phyloP scores from a whole-genome alignment of 2,329 filamentous ascomycete genomes.

The Acephala macrosclerotiorum region DNA sequence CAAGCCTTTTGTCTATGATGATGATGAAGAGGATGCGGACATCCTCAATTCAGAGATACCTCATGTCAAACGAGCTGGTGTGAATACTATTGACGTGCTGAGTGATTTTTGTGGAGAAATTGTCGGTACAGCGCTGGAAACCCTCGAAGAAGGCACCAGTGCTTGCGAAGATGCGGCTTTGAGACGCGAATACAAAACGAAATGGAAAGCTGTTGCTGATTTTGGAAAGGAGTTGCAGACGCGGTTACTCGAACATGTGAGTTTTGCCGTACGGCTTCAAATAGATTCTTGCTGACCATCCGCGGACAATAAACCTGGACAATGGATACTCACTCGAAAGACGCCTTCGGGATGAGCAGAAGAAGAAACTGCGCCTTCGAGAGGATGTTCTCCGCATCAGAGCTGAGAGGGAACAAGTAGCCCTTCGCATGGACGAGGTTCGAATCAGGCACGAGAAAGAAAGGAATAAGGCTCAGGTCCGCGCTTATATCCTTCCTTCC shows the following conservation, averaged over 20 bases:
- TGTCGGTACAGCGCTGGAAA: constrained; percentile 57
- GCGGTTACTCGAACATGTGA: constrained; percentile 64
- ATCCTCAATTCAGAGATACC: constrained; percentile 60
- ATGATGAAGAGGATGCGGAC: constrained; percentile 52
- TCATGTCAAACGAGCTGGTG: constrained; percentile 59
- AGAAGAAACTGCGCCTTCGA: constrained; percentile 61
- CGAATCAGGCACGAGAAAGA: constrained; percentile 65
- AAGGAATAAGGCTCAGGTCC: constrained; percentile 58
- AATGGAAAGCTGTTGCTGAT: constrained; percentile 62
- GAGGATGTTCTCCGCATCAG: constrained; percentile 67
- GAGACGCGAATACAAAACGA: constrained; percentile 62
- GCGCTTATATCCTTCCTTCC: constrained; percentile 30
- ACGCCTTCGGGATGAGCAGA: constrained; percentile 63
- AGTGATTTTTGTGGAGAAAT: constrained; percentile 68
- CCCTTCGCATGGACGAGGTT: constrained; percentile 68
- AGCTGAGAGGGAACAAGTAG: constrained; percentile 67
- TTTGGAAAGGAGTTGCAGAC: constrained; percentile 64
- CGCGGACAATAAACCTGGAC: constrained; percentile 64
- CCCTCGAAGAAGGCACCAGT: constrained; percentile 52
- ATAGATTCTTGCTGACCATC: constrained; percentile 40
- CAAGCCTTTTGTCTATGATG: constrained; percentile 50
- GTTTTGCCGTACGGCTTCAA: constrained; percentile 37
- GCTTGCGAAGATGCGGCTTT: constrained; percentile 54
- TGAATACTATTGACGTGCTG: constrained; percentile 69
- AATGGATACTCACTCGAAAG: constrained; percentile 64